Evolutionary conservation across 2,329 filamentous ascomycete species (phyloP).

Genomic region (Sporothrix brasiliensis): DNA sequence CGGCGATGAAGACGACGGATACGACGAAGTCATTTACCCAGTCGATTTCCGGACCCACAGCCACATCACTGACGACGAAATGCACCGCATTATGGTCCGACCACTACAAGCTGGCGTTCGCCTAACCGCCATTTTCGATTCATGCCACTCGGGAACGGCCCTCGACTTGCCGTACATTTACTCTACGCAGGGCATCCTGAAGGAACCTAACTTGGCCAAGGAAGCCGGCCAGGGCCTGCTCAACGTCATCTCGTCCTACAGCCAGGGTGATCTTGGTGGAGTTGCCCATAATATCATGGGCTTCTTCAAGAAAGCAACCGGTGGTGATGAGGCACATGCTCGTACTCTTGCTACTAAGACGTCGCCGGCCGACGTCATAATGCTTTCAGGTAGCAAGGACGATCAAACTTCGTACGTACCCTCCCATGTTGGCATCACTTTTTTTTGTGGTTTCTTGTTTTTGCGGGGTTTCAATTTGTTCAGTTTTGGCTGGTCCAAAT

Average conservation of each 20-base stretch:
- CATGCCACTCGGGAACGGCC: slow-evolving; percentile 76
- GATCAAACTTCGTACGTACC: slow-evolving; percentile 79
- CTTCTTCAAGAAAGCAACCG: slow-evolving; percentile 84
- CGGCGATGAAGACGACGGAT: slow-evolving; percentile 79
- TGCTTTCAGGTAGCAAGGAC: slow-evolving; percentile 98
- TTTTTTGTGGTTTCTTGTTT: slow-evolving; percentile 1
- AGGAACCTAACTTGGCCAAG: slow-evolving; percentile 79
- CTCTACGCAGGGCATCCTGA: slow-evolving; percentile 77
- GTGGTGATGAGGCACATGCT: slow-evolving; percentile 72
- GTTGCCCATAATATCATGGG: slow-evolving; percentile 80
- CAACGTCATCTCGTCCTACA: slow-evolving; percentile 74
- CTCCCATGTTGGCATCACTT: slow-evolving; percentile 32
- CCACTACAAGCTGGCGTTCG: slow-evolving; percentile 81
- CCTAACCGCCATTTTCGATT: slow-evolving; percentile 80
- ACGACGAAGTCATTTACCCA: slow-evolving; percentile 82
- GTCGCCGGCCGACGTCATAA: slow-evolving; percentile 90
- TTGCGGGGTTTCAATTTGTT: background rate
- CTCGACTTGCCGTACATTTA: slow-evolving; percentile 80
- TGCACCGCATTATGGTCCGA: slow-evolving; percentile 75
- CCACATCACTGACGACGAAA: slow-evolving; percentile 77
- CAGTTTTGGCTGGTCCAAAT: background rate
- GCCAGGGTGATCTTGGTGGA: slow-evolving; percentile 78
- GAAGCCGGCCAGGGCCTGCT: slow-evolving; percentile 74
- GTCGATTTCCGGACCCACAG: slow-evolving; percentile 75
- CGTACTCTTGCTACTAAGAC: slow-evolving; percentile 87